Evolutionary conservation across 768 basidiomycete species (phyloP), one percentile per base, ranked within the genome.

Genomic region (Russula vinacea): DNA sequence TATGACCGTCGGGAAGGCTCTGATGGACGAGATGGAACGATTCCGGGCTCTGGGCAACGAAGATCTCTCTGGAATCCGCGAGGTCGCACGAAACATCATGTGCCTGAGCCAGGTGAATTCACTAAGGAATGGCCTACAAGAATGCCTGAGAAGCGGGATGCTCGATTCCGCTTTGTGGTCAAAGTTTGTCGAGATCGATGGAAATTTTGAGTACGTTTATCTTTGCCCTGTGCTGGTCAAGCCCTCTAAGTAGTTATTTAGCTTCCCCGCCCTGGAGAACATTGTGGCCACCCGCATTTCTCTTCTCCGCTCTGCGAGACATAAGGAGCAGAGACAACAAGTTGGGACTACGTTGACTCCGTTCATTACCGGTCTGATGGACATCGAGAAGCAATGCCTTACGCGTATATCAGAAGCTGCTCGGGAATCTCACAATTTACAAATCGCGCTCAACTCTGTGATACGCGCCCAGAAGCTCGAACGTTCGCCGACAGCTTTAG

Each of bases 391-490:
- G 49, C 71, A 75, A 1, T 92, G 88, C 69, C 83, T 96, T 9
- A 74, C 94, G 35, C 78, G 78, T 19, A 77, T 97, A 62, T 93
- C 86, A 16, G 76, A 80, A 69, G 86, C 84, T 32, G 94, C 96
- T 16, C 81, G 94, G 22, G 72, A 78, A 42, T 81, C 84, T 0
- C 80, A 83, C 57, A 83, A 91, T 55, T 74, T 83, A 17, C 94
- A 97, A 70, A 83, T 94, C 40, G 92, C 96, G 0, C 75, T 97
- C 32, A 98, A 96, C 70, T 86, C 94, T 5, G 79, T 95, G 42
- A 79, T 91, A 35, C 83, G 84, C 32, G 92, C 93, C 0, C 88
- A 90, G 71, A 78, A 76, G 42, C 75, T 94, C 5, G 84, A 84
- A 64, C 71, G 66, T 1, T 67, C 60, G 1, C 72, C 80, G 0